Conservation (phyloP, 1,139 yeast species). For the Yamadazyma dushanensis region DNA sequence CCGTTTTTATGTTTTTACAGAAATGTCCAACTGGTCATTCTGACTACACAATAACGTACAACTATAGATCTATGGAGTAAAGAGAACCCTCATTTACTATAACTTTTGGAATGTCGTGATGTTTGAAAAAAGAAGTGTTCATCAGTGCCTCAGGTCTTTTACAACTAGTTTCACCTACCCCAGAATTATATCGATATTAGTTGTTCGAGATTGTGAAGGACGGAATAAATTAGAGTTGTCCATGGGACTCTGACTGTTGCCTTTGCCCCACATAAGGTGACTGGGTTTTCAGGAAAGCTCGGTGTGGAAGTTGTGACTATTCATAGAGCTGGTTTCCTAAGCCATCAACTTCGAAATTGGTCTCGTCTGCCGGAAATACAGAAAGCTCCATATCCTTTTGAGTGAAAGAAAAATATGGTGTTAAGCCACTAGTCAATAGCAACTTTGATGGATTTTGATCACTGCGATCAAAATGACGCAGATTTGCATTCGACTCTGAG, state of each 20-base stretch:
- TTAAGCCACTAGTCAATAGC: conserved; percentile 10
- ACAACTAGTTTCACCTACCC: no score
- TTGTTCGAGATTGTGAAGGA: conserved; percentile 17
- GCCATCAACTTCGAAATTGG: conserved; percentile 6
- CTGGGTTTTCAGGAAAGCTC: conserved; percentile 17
- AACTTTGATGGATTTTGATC: conserved; percentile 14
- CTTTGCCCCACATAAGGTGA: conserved; percentile 18
- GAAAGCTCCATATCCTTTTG: conserved; percentile 30
- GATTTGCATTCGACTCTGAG: conserved; percentile 7
- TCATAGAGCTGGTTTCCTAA: conserved; percentile 3
- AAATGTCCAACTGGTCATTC: no score
- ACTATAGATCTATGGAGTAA: no score
- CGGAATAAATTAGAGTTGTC: conserved; percentile 18
- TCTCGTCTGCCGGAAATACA: conserved; percentile 14
- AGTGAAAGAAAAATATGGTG: conserved; percentile 24
- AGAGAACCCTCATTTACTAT: no score
- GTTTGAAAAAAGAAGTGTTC: no score
- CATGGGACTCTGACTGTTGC: conserved; percentile 17
- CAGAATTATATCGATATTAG: conserved; percentile 17
- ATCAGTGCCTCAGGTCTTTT: no score
- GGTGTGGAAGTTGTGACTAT: conserved; percentile 13
- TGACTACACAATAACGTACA: no score
- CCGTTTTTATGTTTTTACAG: no score
- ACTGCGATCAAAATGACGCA: conserved; percentile 11
- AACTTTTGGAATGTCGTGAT: no score